Base-by-base conservation (phyloP, 495 filamentous ascomycete genomes). In the Corynascus novoguineensis region DNA sequence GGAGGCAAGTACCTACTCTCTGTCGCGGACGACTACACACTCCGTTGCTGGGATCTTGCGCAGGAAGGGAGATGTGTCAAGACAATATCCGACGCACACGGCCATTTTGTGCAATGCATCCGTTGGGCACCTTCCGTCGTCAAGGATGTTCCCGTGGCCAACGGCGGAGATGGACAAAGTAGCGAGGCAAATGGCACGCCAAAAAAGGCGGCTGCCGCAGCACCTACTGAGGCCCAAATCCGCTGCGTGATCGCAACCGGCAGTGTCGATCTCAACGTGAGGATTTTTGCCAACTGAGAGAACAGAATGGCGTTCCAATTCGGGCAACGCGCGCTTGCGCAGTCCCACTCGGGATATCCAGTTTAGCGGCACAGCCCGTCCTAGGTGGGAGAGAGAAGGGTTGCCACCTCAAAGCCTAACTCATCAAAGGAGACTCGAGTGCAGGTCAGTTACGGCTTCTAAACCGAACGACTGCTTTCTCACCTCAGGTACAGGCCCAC, bases 31-130 rank as follows among this genome's bases (percentile, higher is more conserved):
- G 93, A 98, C 68, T 95, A 95, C 71, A 92, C 90, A 12, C 75
- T 98, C 32, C 78, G 92, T 41, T 97, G 92, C 74, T 98, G 93
- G 93, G 93, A 98, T 73, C 75, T 98, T 9, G 78, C 80, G 14
- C 93, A 98, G 64, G 92, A 97, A 68, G 88, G 89, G 17, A 87
- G 87, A 60, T 90, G 90, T 60, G 92, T 97, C 54, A 92, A 92
- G 74, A 86, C 81, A 3, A 70, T 96, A 15, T 75, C 80, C 34
- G 86, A 92, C 62, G 87, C 84, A 1, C 93, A 96, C 68, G 85
- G 77, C 6, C 90, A 91, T 67, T 98, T 98, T 63, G 82, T 97
- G 35, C 88, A 81, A 58, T 93, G 89, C 68, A 75, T 98, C 35
- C 71, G 90, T 53, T 98, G 93, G 93, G 93, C 92, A n/a, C 92